Percentiles rank a stretch among this genome's conserved stretches.
These are phyloP conservation scores for Entelexis paramagnoliae DNA, from an alignment of 1,139 yeast species.

Conservation along the genomic window DNA sequence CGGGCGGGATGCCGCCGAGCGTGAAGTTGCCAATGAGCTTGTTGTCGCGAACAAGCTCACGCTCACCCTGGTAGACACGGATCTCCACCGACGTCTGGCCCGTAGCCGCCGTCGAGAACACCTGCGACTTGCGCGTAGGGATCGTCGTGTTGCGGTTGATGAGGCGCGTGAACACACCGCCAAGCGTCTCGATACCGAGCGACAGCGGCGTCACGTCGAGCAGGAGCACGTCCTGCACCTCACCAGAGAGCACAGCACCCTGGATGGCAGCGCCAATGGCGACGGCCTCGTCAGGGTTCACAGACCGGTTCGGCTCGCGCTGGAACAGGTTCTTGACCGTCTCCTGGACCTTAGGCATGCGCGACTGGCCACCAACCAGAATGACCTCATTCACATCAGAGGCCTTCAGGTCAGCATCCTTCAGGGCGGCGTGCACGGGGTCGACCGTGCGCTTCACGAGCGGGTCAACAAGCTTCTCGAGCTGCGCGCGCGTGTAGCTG, in stretches of 20 bases:
- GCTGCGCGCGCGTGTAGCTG: conserved; percentile 85
- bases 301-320: conserved; percentile 95
- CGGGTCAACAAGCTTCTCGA: conserved; percentile 83
- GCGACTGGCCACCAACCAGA: conserved; percentile 99
- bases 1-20: conserved; percentile 91
- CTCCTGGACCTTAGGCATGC: conserved; percentile 99
- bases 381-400: conserved; percentile 90
- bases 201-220: conserved; percentile 97
- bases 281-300: conserved; percentile 99
- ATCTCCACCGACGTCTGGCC: conserved; percentile 99
- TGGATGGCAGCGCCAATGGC: conserved; percentile 99
- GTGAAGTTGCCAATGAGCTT: conserved; percentile 81
- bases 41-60: conserved; percentile 98
- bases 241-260: conserved; percentile 98
- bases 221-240: conserved; percentile 81
- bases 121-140: conserved; percentile 94
- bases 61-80: conserved; percentile 99
- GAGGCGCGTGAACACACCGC: conserved; percentile 97
- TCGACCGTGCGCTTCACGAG: conserved; percentile 87
- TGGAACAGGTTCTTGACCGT: conserved; percentile 90
- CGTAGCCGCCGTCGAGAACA: conserved; percentile 96
- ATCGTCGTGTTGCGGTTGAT: conserved; percentile 97
- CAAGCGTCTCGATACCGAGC: conserved; percentile 95
- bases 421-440: conserved; percentile 97
- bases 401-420: conserved; percentile 82